These are phyloP conservation scores for Sisymbrium altissimum DNA, from an alignment of 345 rosid species.

Conservation along the genomic window DNA sequence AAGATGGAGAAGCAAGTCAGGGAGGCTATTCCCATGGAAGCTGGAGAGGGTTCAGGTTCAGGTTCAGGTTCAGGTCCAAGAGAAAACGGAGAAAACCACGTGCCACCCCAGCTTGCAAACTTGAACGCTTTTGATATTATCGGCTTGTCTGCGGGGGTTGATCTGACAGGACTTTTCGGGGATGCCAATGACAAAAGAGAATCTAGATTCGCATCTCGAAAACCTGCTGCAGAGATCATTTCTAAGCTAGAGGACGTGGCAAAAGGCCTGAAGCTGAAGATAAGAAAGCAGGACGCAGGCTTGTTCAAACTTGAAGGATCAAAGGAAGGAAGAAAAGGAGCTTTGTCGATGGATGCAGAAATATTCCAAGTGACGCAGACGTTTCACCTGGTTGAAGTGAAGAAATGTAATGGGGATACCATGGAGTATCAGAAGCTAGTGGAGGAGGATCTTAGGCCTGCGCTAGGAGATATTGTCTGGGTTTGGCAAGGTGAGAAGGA, in stretches of 20 bases:
- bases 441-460: slow-evolving; percentile 62
- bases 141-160: slow-evolving; percentile 60
- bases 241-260: slow-evolving; percentile 59
- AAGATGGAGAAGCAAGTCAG: slow-evolving; percentile 41
- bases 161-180: slow-evolving; percentile 59
- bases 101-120: slow-evolving; percentile 36
- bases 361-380: slow-evolving; percentile 62
- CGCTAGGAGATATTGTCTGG: slow-evolving; percentile 69
- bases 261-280: slow-evolving; percentile 48
- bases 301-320: slow-evolving; percentile 56
- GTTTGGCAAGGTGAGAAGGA: slow-evolving; percentile 65
- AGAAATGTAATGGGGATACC: slow-evolving; percentile 71
- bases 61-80: slow-evolving; percentile 32
- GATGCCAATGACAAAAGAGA: slow-evolving; percentile 49
- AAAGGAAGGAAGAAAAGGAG: slow-evolving; percentile 67
- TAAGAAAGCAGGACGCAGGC: slow-evolving; percentile 66
- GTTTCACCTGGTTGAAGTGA: slow-evolving; percentile 73
- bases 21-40: slow-evolving; percentile 19
- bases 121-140: slow-evolving; percentile 78
- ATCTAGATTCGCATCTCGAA: slow-evolving; percentile 57
- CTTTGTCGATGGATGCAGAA: slow-evolving; percentile 60
- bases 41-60: slow-evolving; percentile 3
- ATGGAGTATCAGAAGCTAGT: slow-evolving; percentile 62
- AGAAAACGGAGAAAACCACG: slow-evolving; percentile 33
- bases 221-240: slow-evolving; percentile 59